Evolutionary conservation across 139 green algal species (phyloP), one percentile per base, ranked within the genome.

Genomic region (Chlorella sp.): DNA sequence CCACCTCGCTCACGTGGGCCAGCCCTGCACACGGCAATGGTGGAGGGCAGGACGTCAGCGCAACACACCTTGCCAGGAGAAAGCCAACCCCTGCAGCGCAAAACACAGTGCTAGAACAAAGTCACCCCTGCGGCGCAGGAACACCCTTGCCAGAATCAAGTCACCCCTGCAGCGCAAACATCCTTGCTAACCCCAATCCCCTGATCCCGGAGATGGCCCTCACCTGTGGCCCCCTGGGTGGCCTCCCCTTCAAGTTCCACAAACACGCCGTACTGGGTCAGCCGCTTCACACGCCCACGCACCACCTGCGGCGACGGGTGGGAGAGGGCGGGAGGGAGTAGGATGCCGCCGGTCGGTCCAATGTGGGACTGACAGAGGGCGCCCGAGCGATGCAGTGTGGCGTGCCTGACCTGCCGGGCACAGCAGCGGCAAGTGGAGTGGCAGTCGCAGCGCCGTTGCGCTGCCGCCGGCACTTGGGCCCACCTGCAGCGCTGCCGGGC

Each of bases 261-360:
- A 91, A 99, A 99, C 73, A 98, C 94, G n/a, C 97, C 97, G 83
- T 94, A 99, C 21, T 88, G 80, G 91, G 98, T 94, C 32, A 97
- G 93, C 0, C 94, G 91, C 79, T 94, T 95, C 39, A 99, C 92
- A 0, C 89, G 89, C 28, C 94, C 95, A 22, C 81, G 64, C 60
- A 96, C 88, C 30, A 95, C 86, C 40, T 92, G 89, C 48, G 3
- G 26, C 32, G 2, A 26, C 36, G 61, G 36, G 22, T 2, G 40
- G 39, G 22, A 18, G 32, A 57, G 61, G 36, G 22, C 22, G 40
- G 39, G 22, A 83, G 39, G 5, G 24, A 30, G 32, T 22, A 19
- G 11, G 73, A 40, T 11, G 32, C 2, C 2, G 64, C 7, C 64
- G 64, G 64, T 26, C 21, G 11, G 64, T 32, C 11, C 40, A 34